Base-by-base conservation (phyloP, 176 grass and related monocot species). In the Oryza longistaminata region DNA sequence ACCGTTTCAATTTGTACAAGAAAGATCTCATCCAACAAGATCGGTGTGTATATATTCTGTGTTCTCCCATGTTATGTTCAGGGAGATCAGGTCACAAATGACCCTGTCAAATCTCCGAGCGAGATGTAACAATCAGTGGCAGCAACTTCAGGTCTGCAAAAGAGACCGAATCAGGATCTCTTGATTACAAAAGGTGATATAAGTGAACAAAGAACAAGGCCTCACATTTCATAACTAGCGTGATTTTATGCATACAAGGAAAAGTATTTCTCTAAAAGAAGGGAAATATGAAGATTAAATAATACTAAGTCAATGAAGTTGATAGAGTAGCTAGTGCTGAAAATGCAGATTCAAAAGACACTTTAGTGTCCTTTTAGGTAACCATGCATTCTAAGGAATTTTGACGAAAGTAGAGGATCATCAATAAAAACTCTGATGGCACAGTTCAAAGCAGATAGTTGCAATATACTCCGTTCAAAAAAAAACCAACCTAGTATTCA, bases 1-100 rank as follows among this genome's bases (percentile, higher is more conserved):
- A 70, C 37, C 49, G 34, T 53, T 66, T 66, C 77, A 77, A 64
- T 58, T 58, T 77, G 50, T 85, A 75, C 81, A 84, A 46, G 45
- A 27, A 37, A 29, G 16, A 37, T 68, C 69, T 62, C 58, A 62
- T 62, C 21, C 19, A 62, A 3, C 74, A 75, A 68, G 48, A 7
- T 70, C 25, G 15, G 17, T 70, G 43, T 26, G 45, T 64, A 2
- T 45, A n/a, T 68, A 22, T 68, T 64, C 12, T 82, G 25, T 0
- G 19, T 7, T 15, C 3, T 50, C 37, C 27, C 60, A n/a, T n/a
- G 17, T 58, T 19, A 16, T 49, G 29, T 76, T 21, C 7, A 21
- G 26, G 68, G 52, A 53, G 46, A 80, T 53, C 19, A 58, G 1
- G 21, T n/a, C 53, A 58, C 53, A 19, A 58, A 29, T 3, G 16